These are phyloP conservation scores for Entelexis paramagnoliae DNA, from an alignment of 1,139 yeast species.

Conservation along the genomic window DNA sequence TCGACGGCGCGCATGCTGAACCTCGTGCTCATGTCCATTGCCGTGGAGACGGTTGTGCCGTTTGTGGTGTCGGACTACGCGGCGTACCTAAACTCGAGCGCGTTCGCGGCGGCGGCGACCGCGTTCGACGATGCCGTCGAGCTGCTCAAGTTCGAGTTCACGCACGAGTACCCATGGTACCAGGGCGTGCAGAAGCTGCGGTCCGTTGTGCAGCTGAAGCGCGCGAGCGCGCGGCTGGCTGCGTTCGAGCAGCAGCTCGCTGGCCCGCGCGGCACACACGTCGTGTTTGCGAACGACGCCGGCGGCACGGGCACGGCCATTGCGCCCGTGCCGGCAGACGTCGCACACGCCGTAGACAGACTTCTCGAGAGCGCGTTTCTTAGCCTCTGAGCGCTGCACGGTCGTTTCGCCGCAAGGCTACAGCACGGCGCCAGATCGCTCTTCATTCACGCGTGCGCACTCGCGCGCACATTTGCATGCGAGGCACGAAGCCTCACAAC, in stretches of 20 bases:
- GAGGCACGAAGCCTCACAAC: too few species aligned
- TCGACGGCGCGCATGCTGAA: conserved; percentile 45
- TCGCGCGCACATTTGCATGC: too few species aligned
- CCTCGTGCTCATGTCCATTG: conserved; percentile 38
- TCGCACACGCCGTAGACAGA: not conserved
- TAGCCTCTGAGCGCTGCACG: not conserved
- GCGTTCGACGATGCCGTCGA: conserved; percentile 29
- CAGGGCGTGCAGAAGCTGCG: conserved; percentile 28
- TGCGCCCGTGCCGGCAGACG: not conserved
- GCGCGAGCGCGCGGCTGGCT: conserved; percentile 32
- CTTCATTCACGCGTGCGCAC: too few species aligned
- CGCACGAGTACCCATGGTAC: conserved; percentile 34
- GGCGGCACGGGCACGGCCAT: not conserved
- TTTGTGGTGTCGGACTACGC: conserved; percentile 40
- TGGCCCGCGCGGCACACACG: conserved; percentile 3
- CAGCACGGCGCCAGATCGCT: too few species aligned
- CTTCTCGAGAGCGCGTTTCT: not conserved
- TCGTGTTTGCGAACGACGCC: conserved; percentile 7
- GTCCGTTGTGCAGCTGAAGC: conserved; percentile 28
- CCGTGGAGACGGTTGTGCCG: conserved; percentile 41
- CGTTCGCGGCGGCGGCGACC: conserved; percentile 26
- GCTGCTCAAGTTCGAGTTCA: conserved; percentile 28
- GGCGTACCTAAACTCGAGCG: conserved; percentile 23
- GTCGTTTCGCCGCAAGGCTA: too few species aligned
- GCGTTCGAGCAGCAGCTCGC: conserved; percentile 41